phyloP scores from a whole-genome alignment of 148 eudicot genomes.

The Silene uniflora region DNA sequence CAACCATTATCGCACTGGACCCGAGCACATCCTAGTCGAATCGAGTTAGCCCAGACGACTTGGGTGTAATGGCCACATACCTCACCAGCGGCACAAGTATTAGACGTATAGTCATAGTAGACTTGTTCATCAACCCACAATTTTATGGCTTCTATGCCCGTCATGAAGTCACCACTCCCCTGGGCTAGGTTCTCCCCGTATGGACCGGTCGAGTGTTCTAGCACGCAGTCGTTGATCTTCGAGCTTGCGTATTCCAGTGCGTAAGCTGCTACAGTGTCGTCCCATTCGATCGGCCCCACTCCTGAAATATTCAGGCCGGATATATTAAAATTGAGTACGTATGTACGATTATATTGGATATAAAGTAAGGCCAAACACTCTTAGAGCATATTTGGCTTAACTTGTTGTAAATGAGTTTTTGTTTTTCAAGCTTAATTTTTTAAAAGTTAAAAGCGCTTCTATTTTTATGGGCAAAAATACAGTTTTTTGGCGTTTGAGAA shows the following conservation, averaged over 20 bases:
- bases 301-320: not conserved
- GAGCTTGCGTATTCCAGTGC: slow-evolving; percentile 28
- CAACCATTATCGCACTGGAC: not conserved
- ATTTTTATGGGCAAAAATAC: too few species aligned
- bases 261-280: slow-evolving; percentile 21
- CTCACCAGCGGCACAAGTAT: slow-evolving; percentile 27
- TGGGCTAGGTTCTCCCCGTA: slow-evolving; percentile 34
- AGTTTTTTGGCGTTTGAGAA: too few species aligned
- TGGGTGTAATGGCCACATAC: slow-evolving; percentile 1
- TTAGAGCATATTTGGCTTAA: too few species aligned
- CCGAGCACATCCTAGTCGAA: slow-evolving; percentile 15
- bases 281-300: slow-evolving; percentile 24
- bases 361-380: too few species aligned
- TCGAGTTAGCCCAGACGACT: not conserved
- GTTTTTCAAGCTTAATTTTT: too few species aligned
- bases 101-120: slow-evolving; percentile 27
- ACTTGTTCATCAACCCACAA: slow-evolving; percentile 31
- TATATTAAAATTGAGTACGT: too few species aligned
- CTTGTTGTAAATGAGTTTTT: too few species aligned
- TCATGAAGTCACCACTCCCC: slow-evolving; percentile 7
- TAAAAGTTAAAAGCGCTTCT: too few species aligned
- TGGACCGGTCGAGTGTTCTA: slow-evolving; percentile 24
- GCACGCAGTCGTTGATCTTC: slow-evolving; percentile 23
- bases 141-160: slow-evolving; percentile 22
- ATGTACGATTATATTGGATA: too few species aligned